Evolutionary conservation across 345 rosid genomes (phyloP), one percentile per base, ranked within the genome.

Genomic region (Boechera stricta): DNA sequence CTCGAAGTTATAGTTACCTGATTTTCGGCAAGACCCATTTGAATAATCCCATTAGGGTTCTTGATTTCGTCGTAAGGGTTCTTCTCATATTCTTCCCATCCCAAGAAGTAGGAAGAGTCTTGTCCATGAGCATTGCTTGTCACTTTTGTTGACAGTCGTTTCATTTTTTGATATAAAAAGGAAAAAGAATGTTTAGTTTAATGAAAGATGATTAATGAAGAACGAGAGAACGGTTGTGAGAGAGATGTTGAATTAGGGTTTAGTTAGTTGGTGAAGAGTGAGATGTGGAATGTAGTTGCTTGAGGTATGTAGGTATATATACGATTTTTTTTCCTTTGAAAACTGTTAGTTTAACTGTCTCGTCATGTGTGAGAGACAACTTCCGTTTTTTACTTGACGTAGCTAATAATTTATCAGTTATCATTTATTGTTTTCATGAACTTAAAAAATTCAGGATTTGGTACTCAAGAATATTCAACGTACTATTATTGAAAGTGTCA

Each of bases 11-110:
- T 44, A 56, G 4, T 44, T 44, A 85, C 92, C 83, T 87, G 93
- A 77, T 90, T 90, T 69, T 90, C 96, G 29, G 96, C 96, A 62
- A 90, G 88, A 69, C 96, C 93, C 93, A 90, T 88, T 75, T 88
- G 93, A 56, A 90, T 87, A 69, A 90, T 88, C 48, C 96, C 93
- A 24, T 59, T 49, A 7, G 93, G 91, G 71, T 90, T 88, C 70
- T 82, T 82, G 63, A 67, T 69, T 53, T 82, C 74, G 57, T 90
- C 82, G 67, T 86, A 88, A 12, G 91, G 93, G 70, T 90, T 87
- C 67, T 88, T 90, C 80, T 90, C 93, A 62, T 90, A 88, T 52
- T 88, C 93, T 68, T 87, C 68, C 96, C 96, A 90, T 58, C 96
- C 96, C 42, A 87, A 74, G 80, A 90, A 90, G 79, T 90, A 90